Conservation (phyloP, 108 stramenopile species). For the Seminavis robusta region DNA sequence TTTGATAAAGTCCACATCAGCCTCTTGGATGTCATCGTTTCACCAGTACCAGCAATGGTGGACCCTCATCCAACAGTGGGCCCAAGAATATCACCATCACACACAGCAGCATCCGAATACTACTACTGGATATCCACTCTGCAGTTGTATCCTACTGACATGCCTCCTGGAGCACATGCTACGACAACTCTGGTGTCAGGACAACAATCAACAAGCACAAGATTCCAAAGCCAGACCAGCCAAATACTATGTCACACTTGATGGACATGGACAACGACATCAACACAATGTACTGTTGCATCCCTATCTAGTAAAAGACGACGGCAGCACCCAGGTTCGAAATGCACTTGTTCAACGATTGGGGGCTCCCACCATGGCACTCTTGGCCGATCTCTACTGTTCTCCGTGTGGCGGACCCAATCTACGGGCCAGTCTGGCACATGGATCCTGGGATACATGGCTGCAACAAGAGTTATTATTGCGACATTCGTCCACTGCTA, state of each 20-base stretch:
- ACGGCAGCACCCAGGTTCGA: slow-evolving; percentile 2
- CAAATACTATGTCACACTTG: slow-evolving; percentile 60
- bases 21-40: not conserved
- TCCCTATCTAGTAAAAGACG: slow-evolving; percentile 31
- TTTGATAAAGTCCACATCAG: not conserved
- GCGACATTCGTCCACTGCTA: too few relatives aligned
- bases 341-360: slow-evolving; percentile 34
- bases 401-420: slow-evolving; percentile 56
- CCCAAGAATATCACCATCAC: not conserved
- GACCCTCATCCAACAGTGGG: too few relatives aligned
- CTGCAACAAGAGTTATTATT: slow-evolving; percentile 35
- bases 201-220: slow-evolving; percentile 35
- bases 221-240: slow-evolving; percentile 43
- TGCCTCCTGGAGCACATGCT: slow-evolving; percentile 54
- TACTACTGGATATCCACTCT: slow-evolving; percentile 6
- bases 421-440: slow-evolving; percentile 47
- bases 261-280: slow-evolving; percentile 66
- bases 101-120: not conserved
- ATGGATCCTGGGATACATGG: slow-evolving; percentile 44
- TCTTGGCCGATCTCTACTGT: slow-evolving; percentile 56
- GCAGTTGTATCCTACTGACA: slow-evolving; percentile 22
- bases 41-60: not conserved
- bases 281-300: slow-evolving; percentile 59
- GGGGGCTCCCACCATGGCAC: slow-evolving; percentile 35
- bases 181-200: slow-evolving; percentile 52